Evolutionary conservation across 495 filamentous ascomycete species (phyloP).

Genomic region (Aspergillus nidulans): DNA sequence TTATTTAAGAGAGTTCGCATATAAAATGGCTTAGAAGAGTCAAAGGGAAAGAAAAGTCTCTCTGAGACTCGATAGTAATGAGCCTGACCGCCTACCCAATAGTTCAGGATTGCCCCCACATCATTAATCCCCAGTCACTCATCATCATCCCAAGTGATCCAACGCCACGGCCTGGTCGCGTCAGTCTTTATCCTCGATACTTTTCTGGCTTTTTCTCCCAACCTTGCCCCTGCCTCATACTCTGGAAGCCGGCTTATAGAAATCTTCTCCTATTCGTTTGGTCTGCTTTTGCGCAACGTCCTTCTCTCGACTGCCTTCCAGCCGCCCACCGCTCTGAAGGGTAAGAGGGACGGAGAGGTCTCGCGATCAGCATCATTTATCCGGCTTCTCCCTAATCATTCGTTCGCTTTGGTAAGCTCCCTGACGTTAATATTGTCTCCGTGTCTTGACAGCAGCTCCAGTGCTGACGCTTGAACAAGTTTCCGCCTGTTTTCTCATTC

Average conservation of each 20-base stretch:
- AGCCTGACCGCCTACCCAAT: constrained; percentile 31
- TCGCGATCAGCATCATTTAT: neutral
- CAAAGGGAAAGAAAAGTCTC: neutral
- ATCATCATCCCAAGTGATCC: constrained; percentile 20
- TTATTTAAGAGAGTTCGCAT: no score
- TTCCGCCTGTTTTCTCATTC: constrained; percentile 1
- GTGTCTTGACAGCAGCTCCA: neutral
- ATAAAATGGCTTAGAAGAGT: no score
- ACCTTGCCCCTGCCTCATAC: neutral
- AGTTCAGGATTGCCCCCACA: constrained; percentile 6
- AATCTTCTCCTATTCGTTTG: neutral
- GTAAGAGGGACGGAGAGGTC: constrained; percentile 1
- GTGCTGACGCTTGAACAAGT: constrained; percentile 5
- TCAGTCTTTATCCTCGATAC: constrained; percentile 13
- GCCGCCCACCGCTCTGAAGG: constrained; percentile 14
- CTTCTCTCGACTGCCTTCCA: neutral
- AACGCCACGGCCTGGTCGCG: constrained; percentile 31
- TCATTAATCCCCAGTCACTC: constrained; percentile 8
- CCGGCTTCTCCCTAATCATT: neutral
- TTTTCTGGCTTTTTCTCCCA: constrained; percentile 3
- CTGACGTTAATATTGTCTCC: neutral
- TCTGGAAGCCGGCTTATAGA: neutral
- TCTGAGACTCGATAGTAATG: neutral
- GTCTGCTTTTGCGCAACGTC: neutral
- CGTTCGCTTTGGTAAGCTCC: neutral